Evolutionary conservation across 768 basidiomycete species (phyloP).

Genomic region (Terana coerulea): DNA sequence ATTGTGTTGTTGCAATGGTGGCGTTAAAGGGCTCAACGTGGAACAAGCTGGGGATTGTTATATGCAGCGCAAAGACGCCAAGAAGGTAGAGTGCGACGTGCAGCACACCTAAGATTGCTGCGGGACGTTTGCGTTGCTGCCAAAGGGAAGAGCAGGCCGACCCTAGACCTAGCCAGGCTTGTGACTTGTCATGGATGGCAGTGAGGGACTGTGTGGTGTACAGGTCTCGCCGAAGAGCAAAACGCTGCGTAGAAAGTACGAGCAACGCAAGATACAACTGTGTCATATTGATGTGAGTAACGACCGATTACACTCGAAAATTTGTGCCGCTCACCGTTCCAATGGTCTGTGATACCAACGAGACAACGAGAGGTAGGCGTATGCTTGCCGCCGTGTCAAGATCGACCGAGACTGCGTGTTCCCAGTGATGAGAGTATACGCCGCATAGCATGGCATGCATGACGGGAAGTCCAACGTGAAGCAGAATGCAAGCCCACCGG

Average conservation of each 20-base stretch:
- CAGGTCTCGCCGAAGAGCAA: not conserved
- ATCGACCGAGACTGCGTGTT: too few relatives aligned
- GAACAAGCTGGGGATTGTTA: not conserved
- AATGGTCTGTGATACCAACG: not conserved
- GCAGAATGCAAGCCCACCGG: too few relatives aligned
- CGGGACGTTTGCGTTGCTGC: not conserved
- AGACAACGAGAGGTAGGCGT: not conserved
- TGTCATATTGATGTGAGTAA: not conserved
- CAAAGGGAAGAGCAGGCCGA: not conserved
- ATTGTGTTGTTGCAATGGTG: not conserved
- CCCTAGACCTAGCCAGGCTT: constrained; percentile 1
- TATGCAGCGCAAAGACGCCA: not conserved
- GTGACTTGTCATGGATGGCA: not conserved
- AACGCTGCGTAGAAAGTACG: not conserved
- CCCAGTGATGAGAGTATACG: too few relatives aligned
- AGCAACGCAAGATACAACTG: not conserved
- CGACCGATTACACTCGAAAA: too few relatives aligned
- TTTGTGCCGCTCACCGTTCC: too few relatives aligned
- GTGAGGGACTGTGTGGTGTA: not conserved
- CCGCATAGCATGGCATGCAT: too few relatives aligned
- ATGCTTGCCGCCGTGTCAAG: too few relatives aligned
- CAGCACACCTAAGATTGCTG: not conserved
- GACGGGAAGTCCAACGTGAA: too few relatives aligned
- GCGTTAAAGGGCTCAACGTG: not conserved
- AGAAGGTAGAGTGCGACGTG: not conserved